Base-by-base conservation (phyloP, 2,329 filamentous ascomycete genomes). In the Rhynchosporium graminicola region DNA sequence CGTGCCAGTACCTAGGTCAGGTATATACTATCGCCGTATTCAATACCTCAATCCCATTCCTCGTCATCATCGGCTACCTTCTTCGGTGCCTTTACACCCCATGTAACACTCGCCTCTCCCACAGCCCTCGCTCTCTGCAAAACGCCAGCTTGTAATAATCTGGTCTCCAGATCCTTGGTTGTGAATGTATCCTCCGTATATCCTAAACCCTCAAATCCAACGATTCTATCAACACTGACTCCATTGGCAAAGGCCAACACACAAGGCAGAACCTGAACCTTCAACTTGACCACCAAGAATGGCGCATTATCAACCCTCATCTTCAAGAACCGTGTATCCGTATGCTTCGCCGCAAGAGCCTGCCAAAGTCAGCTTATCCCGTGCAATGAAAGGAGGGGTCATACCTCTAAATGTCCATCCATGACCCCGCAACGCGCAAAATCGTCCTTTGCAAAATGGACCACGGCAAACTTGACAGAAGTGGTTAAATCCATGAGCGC, bases 241-340 rank as follows among this genome's bases (percentile, higher is more conserved):
- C 83, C 83, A 67, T 84, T 79, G 28, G 83, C 76, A 69, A 85
- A 86, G 3, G 80, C 78, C 57, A 86, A 78, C 20, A 86, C 81
- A 68, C 83, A 86, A 4, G 83, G 83, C 47, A 86, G 73, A 2
- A 86, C 82, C 68, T 85, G 79, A 20, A 86, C 76, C 43, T 82
- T 82, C 36, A 86, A 73, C 68, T 82, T 84, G 3, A 81, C 80
- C 31, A 85, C 82, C 58, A 86, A 73, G 63, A 85, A 86, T 1
- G 83, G 82, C 5, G 82, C 82, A 63, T 86, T 84, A 60, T 85
- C 82, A 40, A 86, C 83, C 65, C 83, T 82, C 70, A 86, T 84
- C 64, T 78, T 80, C 20, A 85, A 73, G 60, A 86, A 82, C 20
- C 83, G 76, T 2, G 83, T 84, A 68, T 86, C 83, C 65, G 83